These are phyloP conservation scores for Leucoagaricus sp. DNA, from an alignment of 1,284 basidiomycete species.

Conservation along the genomic window DNA sequence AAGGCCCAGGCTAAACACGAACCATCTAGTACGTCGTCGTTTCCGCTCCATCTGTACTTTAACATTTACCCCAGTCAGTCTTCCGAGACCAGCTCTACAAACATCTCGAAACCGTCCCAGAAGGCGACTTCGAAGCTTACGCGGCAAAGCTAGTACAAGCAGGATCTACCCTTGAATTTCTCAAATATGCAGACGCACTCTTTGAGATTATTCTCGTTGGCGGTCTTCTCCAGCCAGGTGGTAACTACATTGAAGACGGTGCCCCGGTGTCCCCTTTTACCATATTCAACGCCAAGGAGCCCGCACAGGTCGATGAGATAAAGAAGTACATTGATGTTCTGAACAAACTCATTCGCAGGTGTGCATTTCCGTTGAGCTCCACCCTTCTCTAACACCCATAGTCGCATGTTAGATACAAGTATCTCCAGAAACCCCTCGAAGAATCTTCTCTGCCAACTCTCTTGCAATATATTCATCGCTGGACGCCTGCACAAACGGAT, in stretches of 20 bases:
- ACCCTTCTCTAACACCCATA: slow-evolving; percentile 14
- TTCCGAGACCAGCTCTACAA: slow-evolving; percentile 96
- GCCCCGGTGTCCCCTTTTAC: slow-evolving; percentile 83
- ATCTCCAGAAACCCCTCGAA: slow-evolving; percentile 95
- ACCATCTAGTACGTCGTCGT: slow-evolving; percentile 54
- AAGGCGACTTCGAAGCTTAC: slow-evolving; percentile 82
- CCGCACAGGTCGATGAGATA: slow-evolving; percentile 78
- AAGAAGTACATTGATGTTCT: slow-evolving; percentile 93
- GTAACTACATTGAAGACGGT: slow-evolving; percentile 86
- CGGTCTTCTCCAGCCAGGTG: slow-evolving; percentile 94
- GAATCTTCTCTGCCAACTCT: slow-evolving; percentile 81
- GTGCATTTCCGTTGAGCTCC: slow-evolving; percentile 18
- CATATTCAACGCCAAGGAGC: slow-evolving; percentile 79
- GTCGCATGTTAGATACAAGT: slow-evolving; percentile 80
- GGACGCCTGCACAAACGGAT: slow-evolving; percentile 73
- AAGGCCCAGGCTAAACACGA: slow-evolving; percentile 91
- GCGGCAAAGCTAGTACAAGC: slow-evolving; percentile 88
- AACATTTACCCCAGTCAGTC: slow-evolving; percentile 52
- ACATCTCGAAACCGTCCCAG: slow-evolving; percentile 85
- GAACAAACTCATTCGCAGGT: slow-evolving; percentile 95
- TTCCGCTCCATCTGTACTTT: slow-evolving; percentile 12
- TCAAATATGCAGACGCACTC: slow-evolving; percentile 95
- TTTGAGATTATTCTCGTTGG: slow-evolving; percentile 96
- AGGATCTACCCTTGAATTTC: slow-evolving; percentile 87
- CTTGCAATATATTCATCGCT: slow-evolving; percentile 88